These are phyloP conservation scores for Pulveroboletus sp. DNA, from an alignment of 768 basidiomycete species.

Conservation along the genomic window DNA sequence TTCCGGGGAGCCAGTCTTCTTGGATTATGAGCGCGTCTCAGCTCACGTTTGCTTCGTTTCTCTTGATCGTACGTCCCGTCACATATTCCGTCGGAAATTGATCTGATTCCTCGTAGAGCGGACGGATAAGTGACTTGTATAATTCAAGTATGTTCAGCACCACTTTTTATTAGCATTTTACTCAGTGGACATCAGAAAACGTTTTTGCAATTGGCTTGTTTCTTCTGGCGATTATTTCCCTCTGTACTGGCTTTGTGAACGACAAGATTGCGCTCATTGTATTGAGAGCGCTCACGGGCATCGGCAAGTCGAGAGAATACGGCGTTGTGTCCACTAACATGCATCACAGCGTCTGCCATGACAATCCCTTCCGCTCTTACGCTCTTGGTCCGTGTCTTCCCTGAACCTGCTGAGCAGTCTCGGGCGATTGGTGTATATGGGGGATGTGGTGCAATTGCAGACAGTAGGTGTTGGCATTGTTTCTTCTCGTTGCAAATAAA, in stretches of 20 bases:
- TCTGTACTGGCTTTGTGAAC: constrained; percentile 44
- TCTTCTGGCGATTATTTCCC: constrained; percentile 40
- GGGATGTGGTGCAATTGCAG: constrained; percentile 44
- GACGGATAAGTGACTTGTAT: constrained; percentile 23
- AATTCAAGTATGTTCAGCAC: constrained; percentile 28
- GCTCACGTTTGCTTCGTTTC: constrained; percentile 45
- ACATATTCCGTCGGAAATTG: background rate
- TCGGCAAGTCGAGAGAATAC: constrained; percentile 27
- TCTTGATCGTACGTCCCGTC: constrained; percentile 14
- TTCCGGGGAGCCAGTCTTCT: constrained; percentile 28
- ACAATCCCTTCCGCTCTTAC: constrained; percentile 49
- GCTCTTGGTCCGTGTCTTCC: constrained; percentile 50
- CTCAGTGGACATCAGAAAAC: constrained; percentile 36
- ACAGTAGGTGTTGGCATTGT: constrained; percentile 26
- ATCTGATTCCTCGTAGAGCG: constrained; percentile 18
- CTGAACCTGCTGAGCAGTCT: constrained; percentile 44
- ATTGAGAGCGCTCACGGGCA: constrained; percentile 49
- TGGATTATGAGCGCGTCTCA: constrained; percentile 47
- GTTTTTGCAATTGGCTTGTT: constrained; percentile 41
- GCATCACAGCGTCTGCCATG: constrained; percentile 41
- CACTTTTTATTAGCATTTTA: constrained; percentile 23
- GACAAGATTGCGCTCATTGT: constrained; percentile 48
- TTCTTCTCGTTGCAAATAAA: background rate
- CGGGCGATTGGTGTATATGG: constrained; percentile 47
- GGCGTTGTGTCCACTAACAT: constrained; percentile 1